Evolutionary conservation across 257 asterid genomes (phyloP), one percentile per base, ranked within the genome.

Genomic region (Jaltomata sinuosa): DNA sequence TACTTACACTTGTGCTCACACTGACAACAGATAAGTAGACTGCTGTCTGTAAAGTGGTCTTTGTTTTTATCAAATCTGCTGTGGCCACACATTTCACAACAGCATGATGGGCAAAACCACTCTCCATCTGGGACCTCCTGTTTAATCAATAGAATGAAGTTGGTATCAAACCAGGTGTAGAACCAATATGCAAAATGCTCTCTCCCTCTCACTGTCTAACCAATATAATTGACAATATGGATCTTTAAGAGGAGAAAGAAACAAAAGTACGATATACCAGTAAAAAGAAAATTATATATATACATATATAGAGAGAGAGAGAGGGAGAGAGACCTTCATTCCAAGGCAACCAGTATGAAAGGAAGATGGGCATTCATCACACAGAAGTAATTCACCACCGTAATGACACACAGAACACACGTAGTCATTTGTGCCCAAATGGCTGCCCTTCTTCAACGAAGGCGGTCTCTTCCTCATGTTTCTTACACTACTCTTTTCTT

Each of bases 51-150:
- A 80, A 76, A 79, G 81, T n/a, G 86, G 71, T 83, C 84, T 38
- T 83, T 86, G 52, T 36, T 85, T 50, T 67, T 59, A 88, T 77
- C 89, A 25, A 86, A 82, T 42, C 84, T 61, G 76, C 85, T 68
- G 81, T 80, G 72, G 72, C 87, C 89, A 90, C 98, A 94, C 68
- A 90, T 87, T 88, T 87, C 86, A 84, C 98, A 94, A 89, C 97
- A 87, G 92, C 97, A 94, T 18, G 94, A 89, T 10, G 91, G 97
- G 90, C 98, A 94, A 90, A 93, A 94, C 98, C 98, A 94, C 84
- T 92, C 92, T 50, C 98, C 97, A 53, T 88, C 94, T 27, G 98
- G 97, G n/a, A 94, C 85, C 38, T 84, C 96, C 98, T 94, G 81
- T 45, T 83, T 89, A 80, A 79, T 52, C 88, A 83, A 65, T 31